These are phyloP conservation scores for Canna indica DNA, from an alignment of 176 grass and related monocot genomes.

Conservation along the genomic window DNA sequence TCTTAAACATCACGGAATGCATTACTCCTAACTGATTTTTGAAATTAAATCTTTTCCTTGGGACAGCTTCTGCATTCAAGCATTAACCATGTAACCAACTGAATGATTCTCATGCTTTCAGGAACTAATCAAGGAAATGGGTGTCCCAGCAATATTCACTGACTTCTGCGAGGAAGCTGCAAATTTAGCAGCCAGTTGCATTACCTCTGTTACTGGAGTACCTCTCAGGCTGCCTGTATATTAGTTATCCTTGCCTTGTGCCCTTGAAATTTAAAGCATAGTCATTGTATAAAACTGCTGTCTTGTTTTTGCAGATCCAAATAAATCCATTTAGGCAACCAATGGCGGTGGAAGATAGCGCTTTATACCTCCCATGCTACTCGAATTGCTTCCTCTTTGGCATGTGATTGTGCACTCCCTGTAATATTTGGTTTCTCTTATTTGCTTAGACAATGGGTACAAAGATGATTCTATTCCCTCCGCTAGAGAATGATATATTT, in stretches of 20 bases:
- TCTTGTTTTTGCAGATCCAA: constrained; percentile 48
- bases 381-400: constrained; percentile 87
- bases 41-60: neutral
- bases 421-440: neutral
- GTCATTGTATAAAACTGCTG: neutral
- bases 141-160: constrained; percentile 68
- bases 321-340: constrained; percentile 94
- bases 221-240: constrained; percentile 61
- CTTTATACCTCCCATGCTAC: constrained; percentile 70
- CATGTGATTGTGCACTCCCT: constrained; percentile 24
- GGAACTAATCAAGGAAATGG: constrained; percentile 56
- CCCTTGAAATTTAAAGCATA: neutral
- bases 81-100: neutral
- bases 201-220: constrained; percentile 39
- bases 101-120: constrained; percentile 21
- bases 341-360: constrained; percentile 50
- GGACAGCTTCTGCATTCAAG: neutral
- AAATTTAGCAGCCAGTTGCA: constrained; percentile 71
- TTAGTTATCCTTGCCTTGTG: constrained; percentile 9
- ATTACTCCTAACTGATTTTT: too few species aligned
- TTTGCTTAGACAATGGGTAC: too few species aligned
- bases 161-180: constrained; percentile 99
- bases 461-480: too few species aligned
- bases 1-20: too few species aligned
- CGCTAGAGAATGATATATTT: too few species aligned